These are phyloP conservation scores for Corrigiola litoralis DNA, from an alignment of 179 eudicot species.

Conservation along the genomic window DNA sequence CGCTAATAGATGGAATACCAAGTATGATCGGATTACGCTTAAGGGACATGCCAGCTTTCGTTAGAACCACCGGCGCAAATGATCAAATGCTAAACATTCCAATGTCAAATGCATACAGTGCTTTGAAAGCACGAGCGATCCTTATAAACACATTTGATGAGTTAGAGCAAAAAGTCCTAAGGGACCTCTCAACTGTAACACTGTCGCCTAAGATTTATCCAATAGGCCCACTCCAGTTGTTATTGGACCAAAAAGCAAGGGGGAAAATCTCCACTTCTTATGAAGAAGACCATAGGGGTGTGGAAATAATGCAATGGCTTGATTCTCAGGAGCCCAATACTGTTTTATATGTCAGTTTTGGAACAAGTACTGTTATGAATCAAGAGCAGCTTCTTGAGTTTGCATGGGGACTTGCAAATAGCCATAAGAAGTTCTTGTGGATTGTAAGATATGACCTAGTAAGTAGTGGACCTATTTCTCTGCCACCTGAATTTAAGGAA, in stretches of 20 bases:
- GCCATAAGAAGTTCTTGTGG: conserved; percentile 8
- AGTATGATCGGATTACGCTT: conserved; percentile 9
- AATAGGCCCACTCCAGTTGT: conserved; percentile 13
- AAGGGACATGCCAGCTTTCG: conserved; percentile 13
- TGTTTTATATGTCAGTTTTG: conserved; percentile 20
- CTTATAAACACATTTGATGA: conserved; percentile 14
- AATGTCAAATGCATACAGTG: neutral
- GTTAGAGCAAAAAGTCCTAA: conserved; percentile 1
- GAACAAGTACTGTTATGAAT: neutral
- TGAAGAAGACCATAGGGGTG: neutral
- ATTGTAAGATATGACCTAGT: conserved; percentile 1
- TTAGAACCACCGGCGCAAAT: conserved; percentile 3
- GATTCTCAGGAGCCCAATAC: conserved; percentile 9
- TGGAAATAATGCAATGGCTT: conserved; percentile 18
- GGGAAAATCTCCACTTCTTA: too few species aligned
- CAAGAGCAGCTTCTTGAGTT: conserved; percentile 4
- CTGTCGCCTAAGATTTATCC: conserved; percentile 7
- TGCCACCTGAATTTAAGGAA: neutral
- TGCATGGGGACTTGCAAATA: conserved; percentile 16
- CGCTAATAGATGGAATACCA: conserved; percentile 10
- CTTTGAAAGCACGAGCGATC: neutral
- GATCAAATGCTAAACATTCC: neutral
- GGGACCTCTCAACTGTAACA: conserved; percentile 10
- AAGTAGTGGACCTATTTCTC: neutral
- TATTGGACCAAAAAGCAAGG: neutral